Evolutionary conservation across 768 basidiomycete species (phyloP), one percentile per base, ranked within the genome.

Genomic region (Amanita phalloides): DNA sequence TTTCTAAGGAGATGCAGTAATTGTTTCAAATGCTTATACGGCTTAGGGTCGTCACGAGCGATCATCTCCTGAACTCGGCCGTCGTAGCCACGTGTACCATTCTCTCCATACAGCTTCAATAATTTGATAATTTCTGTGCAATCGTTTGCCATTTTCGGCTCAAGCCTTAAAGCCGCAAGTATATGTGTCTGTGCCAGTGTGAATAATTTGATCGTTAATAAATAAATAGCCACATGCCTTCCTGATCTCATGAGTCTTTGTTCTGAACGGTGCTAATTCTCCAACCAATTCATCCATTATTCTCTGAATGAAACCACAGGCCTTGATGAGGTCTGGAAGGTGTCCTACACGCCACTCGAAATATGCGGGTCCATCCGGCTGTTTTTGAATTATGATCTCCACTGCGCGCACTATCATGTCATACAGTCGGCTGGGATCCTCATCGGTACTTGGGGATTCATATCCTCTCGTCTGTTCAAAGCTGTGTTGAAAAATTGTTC

Each of bases 21-120:
- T 49, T 58, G 67, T 53, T 76, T 73, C 54, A 71, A 68, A 9
- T 74, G 65, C 53, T 81, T 77, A n/a, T 70, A 64, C 28, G 65
- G 67, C 49, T 52, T 45, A 32, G 55, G 56, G 8, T 64, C 66
- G 5, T 64, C 63, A 55, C 81, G 78, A 32, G 77, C 64, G 36
- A 81, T 61, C 69, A 82, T 71, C 38, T 67, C 70, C 13, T 74
- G 56, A 21, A 84, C 75, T 21, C 70, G 65, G 23, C 70, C 57
- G 55, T 84, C 76, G 60, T 74, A 71, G 50, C 63, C 66, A 26
- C 73, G 72, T 23, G 61, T 64, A 5, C 82, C 83, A 7, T 71
- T 62, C 26, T 73, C 71, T 2, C 85, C 85, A 57, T 86, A 86
- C 48, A 76, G 64, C 14, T 58, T 61, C 38, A 84, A 62, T 35